Base-by-base conservation (phyloP, 768 basidiomycete genomes). In the Pisolithus marmoratus region DNA sequence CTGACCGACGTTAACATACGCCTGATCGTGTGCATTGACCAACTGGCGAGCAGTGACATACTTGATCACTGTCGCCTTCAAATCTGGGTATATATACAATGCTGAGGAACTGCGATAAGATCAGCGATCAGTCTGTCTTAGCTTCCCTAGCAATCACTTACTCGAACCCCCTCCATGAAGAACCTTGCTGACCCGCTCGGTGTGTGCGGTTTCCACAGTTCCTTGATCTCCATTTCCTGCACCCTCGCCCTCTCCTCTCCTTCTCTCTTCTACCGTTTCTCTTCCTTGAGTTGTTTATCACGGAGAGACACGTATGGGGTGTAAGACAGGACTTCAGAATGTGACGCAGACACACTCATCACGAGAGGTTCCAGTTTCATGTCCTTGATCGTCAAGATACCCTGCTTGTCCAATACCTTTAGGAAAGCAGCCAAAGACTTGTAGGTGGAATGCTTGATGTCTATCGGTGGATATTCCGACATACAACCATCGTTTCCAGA, bases 171-270 rank as follows among this genome's bases (percentile, higher is more conserved):
- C n/a, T n/a, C n/a, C n/a, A n/a, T n/a, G n/a, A n/a, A n/a, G n/a
- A n/a, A n/a, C n/a, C n/a, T n/a, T n/a, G 79, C 55, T 2, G 79
- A 83, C 36, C 64, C 64, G 15, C 52, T 59, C 5, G 61, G 58
- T 38, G 77, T 75, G 60, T 82, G 77, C 9, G 91, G 88, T 58
- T 88, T 94, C 84, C 84, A 93, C 26, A 87, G 57, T 63, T 90
- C 88, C 29, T 65, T 77, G 27, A 93, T 72, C 15, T 71, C 75
- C 22, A 91, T 68, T 56, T 82, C 80, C 37, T 65, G 74, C 48
- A 70, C 73, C 61, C 71, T 70, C 15, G 61, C 68, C 54, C 71
- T 78, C 52, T 72, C 73, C 52, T 72, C 77, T 46, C 76, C 76
- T 49, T 82, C 82, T 50, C 74, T 68, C 43, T 74, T 74, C 14